Percentiles rank a stretch among this genome's conserved stretches.
Conservation (phyloP, 768 basidiomycete species). For the Hygrocybe coccinea region DNA sequence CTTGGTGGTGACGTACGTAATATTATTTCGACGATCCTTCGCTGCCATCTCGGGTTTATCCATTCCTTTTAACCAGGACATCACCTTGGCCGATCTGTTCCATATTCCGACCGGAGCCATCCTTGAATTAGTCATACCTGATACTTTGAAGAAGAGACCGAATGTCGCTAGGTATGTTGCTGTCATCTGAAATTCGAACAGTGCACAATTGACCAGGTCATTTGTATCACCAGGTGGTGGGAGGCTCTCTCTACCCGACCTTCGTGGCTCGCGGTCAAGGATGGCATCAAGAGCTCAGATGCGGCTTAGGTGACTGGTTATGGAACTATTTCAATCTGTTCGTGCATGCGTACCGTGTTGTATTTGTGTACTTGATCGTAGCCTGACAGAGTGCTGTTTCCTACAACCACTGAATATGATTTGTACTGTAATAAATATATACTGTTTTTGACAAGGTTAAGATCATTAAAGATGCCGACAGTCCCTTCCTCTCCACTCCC, state of each 20-base stretch:
- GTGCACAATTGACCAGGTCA: not conserved
- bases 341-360: too few species aligned
- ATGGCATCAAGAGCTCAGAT: conserved; percentile 2
- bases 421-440: too few species aligned
- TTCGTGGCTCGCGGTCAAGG: conserved; percentile 46
- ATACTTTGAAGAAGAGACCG: conserved; percentile 35
- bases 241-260: conserved; percentile 42
- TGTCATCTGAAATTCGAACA: not conserved
- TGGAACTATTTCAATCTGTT: too few species aligned
- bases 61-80: conserved; percentile 22
- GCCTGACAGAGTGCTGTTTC: too few species aligned
- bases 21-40: not conserved
- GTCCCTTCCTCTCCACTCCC: too few species aligned
- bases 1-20: conserved; percentile 50
- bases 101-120: conserved; percentile 38
- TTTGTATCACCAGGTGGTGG: conserved; percentile 39
- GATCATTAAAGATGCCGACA: too few species aligned
- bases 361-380: too few species aligned
- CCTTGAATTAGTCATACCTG: conserved; percentile 20
- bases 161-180: conserved; percentile 40
- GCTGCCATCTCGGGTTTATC: not conserved
- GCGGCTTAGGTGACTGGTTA: too few species aligned
- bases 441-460: too few species aligned
- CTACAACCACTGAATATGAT: too few species aligned
- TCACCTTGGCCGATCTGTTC: conserved; percentile 44